These are phyloP conservation scores for Hymenoscyphus fraxineus DNA, from an alignment of 2,329 filamentous ascomycete species.

Conservation along the genomic window DNA sequence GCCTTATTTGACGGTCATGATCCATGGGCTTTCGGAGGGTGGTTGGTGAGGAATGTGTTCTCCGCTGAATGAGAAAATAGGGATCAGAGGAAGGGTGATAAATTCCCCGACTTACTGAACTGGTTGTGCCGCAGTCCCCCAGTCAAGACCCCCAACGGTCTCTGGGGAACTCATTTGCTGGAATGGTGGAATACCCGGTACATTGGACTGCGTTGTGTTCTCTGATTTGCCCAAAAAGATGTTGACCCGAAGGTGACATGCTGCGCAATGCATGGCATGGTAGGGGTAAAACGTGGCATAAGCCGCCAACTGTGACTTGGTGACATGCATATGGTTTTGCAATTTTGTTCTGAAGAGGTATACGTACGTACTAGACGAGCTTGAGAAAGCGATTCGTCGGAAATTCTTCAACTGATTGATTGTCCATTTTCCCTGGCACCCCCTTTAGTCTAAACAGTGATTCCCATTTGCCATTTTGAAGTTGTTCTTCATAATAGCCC, in stretches of 20 bases:
- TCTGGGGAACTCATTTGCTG: conserved; percentile 1
- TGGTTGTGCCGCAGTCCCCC: background rate
- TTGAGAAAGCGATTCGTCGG: background rate
- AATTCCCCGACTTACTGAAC: background rate
- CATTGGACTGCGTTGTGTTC: background rate
- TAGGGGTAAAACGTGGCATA: conserved; percentile 1
- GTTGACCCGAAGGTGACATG: background rate
- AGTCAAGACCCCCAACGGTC: background rate
- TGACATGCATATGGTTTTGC: background rate
- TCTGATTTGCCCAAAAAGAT: background rate
- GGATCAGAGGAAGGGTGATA: background rate
- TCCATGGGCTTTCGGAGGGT: background rate
- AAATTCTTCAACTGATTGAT: background rate
- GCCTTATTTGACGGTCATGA: background rate
- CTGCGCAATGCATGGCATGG: background rate
- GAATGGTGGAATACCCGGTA: background rate
- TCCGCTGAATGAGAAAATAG: background rate
- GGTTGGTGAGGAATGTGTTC: background rate
- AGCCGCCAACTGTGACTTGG: background rate
- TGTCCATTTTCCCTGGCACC: background rate
- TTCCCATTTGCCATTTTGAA: background rate
- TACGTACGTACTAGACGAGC: background rate
- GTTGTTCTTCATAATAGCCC: background rate
- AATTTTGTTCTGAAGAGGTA: background rate
- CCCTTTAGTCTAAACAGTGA: background rate